Conservation (phyloP, 2,329 filamentous ascomycete species). For the Lomentospora prolificans region DNA sequence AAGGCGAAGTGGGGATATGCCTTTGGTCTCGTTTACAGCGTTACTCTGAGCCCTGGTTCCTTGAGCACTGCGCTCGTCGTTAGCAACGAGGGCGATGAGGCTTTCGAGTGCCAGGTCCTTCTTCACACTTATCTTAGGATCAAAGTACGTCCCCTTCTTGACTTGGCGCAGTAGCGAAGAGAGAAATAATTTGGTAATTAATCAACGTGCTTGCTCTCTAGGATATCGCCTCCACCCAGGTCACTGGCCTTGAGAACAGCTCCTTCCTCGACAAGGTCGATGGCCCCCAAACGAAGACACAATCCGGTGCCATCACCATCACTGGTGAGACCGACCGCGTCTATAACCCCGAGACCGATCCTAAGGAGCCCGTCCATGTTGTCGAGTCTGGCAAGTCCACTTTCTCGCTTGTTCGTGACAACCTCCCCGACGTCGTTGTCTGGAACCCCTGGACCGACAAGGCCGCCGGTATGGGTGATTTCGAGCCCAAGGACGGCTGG, state of each 20-base stretch:
- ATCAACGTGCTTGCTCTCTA: conserved; percentile 24
- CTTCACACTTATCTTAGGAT: conserved; percentile 85
- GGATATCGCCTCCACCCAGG: conserved; percentile 66
- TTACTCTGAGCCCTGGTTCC: conserved; percentile 66
- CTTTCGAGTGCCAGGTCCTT: conserved; percentile 86
- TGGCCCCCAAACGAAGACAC: conserved; percentile 52
- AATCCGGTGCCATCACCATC: conserved; percentile 57
- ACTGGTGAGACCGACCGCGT: conserved; percentile 77
- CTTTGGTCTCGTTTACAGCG: conserved; percentile 88
- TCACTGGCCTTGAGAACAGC: conserved; percentile 68
- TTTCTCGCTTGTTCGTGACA: conserved; percentile 72
- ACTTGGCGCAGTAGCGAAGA: background rate
- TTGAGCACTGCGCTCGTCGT: conserved; percentile 77
- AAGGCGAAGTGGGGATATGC: conserved; percentile 72
- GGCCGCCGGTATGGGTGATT: conserved; percentile 72
- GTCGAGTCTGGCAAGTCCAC: conserved; percentile 51
- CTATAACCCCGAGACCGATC: conserved; percentile 62
- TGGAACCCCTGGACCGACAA: conserved; percentile 97
- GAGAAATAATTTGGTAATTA: background rate
- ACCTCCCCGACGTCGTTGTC: conserved; percentile 78
- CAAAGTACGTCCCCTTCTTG: conserved; percentile 44
- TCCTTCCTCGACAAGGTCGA: conserved; percentile 80
- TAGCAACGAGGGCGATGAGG: conserved; percentile 71
- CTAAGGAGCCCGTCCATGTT: conserved; percentile 48
- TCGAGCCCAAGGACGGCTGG: conserved; percentile 80